Base-by-base conservation (phyloP, 164 flowering plant species). In the Platanus orientalis region DNA sequence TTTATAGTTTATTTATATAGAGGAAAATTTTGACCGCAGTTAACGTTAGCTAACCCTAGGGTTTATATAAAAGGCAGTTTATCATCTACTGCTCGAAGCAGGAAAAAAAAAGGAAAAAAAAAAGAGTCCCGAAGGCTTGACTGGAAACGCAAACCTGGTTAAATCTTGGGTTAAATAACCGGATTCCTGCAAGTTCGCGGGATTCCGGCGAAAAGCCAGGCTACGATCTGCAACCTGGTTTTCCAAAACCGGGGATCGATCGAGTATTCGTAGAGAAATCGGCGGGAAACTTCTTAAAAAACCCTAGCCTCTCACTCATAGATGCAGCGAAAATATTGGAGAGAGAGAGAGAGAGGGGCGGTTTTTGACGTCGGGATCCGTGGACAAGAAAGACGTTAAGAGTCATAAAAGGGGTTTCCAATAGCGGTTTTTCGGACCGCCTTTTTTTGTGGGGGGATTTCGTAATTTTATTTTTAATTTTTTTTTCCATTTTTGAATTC, bases 61-160 rank as follows among this genome's bases (percentile, higher is more conserved):
- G 24, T 56, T 56, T 11, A 60, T 54, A 58, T 58, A 26, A 65
- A 61, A 48, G 29, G 57, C 16, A 34, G 50, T 64, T 60, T 64
- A 64, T 55, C 64, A 29, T 23, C 61, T 53, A 40, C 36, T 47
- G 42, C 57, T 58, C 20, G 47, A 55, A 11, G 55, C 66, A 24
- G 29, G 54, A 49, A 55, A 65, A 48, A 42, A 52, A 30, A 42
- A 60, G 20, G 49, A 44, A 57, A 47, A 48, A 51, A 36, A 39
- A 62, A 55, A 56, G 20, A n/a, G 14, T 17, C 60, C 34, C 16
- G 63, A 67, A 71, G 71, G 75, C 63, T 72, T 68, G 75, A 68
- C 72, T 51, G 44, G 57, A 54, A 72, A 57, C 62, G 63, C 66
- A 65, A 57, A 57, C 49, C 42, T 61, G 44, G 70, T 44, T 58